phyloP scores from a whole-genome alignment of 306 rosid species.

The Vigna unguiculata region DNA sequence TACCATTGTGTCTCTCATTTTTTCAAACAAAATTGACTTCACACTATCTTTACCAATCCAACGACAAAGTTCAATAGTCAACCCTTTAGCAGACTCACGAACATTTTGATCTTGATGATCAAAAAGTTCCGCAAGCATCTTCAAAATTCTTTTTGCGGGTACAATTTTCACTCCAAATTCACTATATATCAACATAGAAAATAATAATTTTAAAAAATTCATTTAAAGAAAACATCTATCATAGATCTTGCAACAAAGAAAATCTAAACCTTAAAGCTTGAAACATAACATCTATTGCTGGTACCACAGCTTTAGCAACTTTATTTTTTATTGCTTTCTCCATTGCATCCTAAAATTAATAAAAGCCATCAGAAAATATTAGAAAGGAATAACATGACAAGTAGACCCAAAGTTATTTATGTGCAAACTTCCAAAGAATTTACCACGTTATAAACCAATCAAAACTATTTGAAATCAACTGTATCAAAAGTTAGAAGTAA shows the following conservation, averaged over 20 bases:
- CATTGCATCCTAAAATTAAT: constrained; percentile 86
- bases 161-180: constrained; percentile 91
- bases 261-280: constrained; percentile 85
- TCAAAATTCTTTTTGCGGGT: constrained; percentile 91
- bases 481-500: not conserved
- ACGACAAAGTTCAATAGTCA: constrained; percentile 98
- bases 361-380: constrained; percentile 42
- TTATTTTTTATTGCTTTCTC: constrained; percentile 96
- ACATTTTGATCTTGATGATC: constrained; percentile 99
- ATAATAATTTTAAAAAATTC: constrained; percentile 28
- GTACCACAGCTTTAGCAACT: constrained; percentile 98
- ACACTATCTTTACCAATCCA: constrained; percentile 99
- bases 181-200: constrained; percentile 57
- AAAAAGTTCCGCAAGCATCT: constrained; percentile 99
- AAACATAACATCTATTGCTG: constrained; percentile 99
- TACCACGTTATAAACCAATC: not conserved
- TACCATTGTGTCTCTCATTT: constrained; percentile 99
- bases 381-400: constrained; percentile 22
- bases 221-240: constrained; percentile 18
- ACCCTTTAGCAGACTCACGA: constrained; percentile 95
- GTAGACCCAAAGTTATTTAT: constrained; percentile 9
- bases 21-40: constrained; percentile 92
- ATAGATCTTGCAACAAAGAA: constrained; percentile 37
- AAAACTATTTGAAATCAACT: constrained; percentile 8
- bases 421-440: constrained; percentile 15